phyloP scores from a whole-genome alignment of 192 early-diverging fungal genomes.

The Umbelopsis isabellina region DNA sequence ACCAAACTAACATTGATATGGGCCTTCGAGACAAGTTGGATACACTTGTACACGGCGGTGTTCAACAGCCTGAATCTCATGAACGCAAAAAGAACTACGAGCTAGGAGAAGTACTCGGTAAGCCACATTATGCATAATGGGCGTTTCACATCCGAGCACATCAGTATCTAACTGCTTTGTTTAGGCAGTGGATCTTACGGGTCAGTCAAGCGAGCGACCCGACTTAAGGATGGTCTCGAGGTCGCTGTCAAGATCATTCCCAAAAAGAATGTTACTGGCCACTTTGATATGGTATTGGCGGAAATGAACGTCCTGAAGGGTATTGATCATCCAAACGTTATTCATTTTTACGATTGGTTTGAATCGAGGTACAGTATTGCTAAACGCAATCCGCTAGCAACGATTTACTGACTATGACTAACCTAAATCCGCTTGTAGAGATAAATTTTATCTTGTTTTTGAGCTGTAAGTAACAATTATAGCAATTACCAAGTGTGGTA shows the following conservation, averaged over 20 bases:
- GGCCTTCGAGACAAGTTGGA: slow-evolving; percentile 29
- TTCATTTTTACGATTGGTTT: slow-evolving; percentile 82
- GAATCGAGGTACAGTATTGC: slow-evolving; percentile 42
- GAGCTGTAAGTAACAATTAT: slow-evolving; percentile 55
- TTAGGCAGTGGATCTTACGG: slow-evolving; percentile 68
- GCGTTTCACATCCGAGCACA: neutral
- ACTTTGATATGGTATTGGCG: slow-evolving; percentile 87
- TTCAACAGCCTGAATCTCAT: slow-evolving; percentile 59
- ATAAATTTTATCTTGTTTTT: slow-evolving; percentile 78
- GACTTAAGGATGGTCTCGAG: slow-evolving; percentile 70
- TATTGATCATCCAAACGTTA: slow-evolving; percentile 88
- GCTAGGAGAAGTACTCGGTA: slow-evolving; percentile 63
- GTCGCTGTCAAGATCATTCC: slow-evolving; percentile 94
- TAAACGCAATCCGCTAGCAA: slow-evolving; percentile 16
- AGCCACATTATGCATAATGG: neutral
- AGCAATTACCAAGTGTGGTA: neutral
- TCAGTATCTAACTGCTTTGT: neutral
- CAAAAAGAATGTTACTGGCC: slow-evolving; percentile 79
- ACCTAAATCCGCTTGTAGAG: slow-evolving; percentile 36
- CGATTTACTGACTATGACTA: neutral
- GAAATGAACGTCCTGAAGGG: slow-evolving; percentile 88
- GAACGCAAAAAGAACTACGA: slow-evolving; percentile 71
- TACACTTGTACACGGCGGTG: slow-evolving; percentile 39
- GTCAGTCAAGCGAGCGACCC: slow-evolving; percentile 67
- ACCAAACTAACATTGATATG: neutral